Evolutionary conservation across 1,284 basidiomycete species (phyloP).

Genomic region (Trichosporon coremiiforme): DNA sequence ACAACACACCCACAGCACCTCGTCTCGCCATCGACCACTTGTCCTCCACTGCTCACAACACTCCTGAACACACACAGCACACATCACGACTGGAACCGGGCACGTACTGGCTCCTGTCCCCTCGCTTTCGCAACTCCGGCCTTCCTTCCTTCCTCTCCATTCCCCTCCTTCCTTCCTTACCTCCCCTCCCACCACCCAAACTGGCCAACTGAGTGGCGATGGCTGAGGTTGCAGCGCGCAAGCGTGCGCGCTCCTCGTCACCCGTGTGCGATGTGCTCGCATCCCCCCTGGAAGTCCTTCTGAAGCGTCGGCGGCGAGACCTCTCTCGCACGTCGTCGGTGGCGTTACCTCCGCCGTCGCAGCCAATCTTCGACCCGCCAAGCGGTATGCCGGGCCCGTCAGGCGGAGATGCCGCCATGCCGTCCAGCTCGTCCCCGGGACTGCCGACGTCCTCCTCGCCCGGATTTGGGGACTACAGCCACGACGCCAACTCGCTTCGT

Average conservation of each 20-base stretch:
- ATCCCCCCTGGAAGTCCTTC: constrained; percentile 48
- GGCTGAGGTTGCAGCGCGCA: constrained; percentile 36
- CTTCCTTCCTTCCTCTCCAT: background rate
- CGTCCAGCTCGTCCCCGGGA: background rate
- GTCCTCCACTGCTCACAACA: too few species aligned
- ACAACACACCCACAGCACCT: background rate
- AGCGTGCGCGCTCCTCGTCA: constrained; percentile 48
- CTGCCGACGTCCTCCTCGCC: background rate
- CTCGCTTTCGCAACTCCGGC: background rate
- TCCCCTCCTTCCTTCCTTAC: background rate
- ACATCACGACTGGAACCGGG: background rate
- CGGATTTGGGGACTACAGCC: background rate
- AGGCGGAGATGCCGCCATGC: background rate
- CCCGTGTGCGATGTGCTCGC: constrained; percentile 40
- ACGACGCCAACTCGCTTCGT: background rate
- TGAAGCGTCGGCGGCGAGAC: constrained; percentile 45
- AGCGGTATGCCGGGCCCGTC: too few species aligned
- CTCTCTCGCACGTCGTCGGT: constrained; percentile 14
- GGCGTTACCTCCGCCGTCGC: constrained; percentile 10
- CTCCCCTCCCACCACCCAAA: background rate
- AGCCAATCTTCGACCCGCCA: constrained; percentile 3
- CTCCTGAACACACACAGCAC: background rate
- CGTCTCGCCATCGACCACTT: background rate
- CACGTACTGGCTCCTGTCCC: background rate
- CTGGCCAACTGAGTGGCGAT: constrained; percentile 16